Evolutionary conservation across 139 green algal genomes (phyloP).

Genomic region (Micromonas pusilla): DNA sequence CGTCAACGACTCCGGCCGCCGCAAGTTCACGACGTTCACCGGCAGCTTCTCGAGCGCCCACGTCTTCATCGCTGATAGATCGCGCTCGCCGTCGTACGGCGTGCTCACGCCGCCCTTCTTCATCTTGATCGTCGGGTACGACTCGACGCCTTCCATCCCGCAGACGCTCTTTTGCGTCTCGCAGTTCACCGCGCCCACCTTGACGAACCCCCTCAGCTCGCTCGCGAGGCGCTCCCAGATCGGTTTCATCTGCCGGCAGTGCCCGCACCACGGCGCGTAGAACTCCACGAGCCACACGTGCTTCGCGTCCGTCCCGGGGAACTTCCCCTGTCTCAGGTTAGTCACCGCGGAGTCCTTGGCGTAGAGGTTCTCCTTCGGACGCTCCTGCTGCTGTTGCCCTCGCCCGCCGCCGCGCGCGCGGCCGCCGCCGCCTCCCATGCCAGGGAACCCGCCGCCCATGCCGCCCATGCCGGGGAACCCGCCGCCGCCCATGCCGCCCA

Average conservation of each 20-base stretch:
- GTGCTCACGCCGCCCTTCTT: slow-evolving; percentile 15
- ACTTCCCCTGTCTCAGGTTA: slow-evolving; percentile 15
- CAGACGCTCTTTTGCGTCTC: slow-evolving; percentile 26
- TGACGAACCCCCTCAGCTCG: slow-evolving; percentile 20
- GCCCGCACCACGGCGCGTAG: slow-evolving; percentile 31
- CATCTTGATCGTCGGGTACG: slow-evolving; percentile 28
- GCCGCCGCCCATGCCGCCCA: slow-evolving; percentile 5
- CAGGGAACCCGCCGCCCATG: not conserved
- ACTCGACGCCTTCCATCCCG: slow-evolving; percentile 9
- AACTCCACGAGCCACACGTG: slow-evolving; percentile 35
- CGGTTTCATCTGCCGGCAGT: slow-evolving; percentile 26
- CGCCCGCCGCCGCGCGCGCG: not conserved
- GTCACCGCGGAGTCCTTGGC: not conserved
- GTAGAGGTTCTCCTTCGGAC: slow-evolving; percentile 28
- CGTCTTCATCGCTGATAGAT: not conserved
- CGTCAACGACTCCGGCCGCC: not conserved
- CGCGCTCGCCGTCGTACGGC: not conserved
- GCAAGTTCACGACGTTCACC: not conserved
- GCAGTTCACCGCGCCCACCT: slow-evolving; percentile 32
- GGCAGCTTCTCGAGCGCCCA: slow-evolving; percentile 18
- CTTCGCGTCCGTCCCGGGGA: slow-evolving; percentile 17
- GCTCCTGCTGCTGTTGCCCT: not conserved
- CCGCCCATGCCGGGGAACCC: slow-evolving; percentile 11
- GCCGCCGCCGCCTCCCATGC: not conserved
- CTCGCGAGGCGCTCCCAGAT: slow-evolving; percentile 21